These are phyloP conservation scores for Heliamphora exappendiculata DNA, from an alignment of 148 eudicot genomes.

Conservation along the genomic window DNA sequence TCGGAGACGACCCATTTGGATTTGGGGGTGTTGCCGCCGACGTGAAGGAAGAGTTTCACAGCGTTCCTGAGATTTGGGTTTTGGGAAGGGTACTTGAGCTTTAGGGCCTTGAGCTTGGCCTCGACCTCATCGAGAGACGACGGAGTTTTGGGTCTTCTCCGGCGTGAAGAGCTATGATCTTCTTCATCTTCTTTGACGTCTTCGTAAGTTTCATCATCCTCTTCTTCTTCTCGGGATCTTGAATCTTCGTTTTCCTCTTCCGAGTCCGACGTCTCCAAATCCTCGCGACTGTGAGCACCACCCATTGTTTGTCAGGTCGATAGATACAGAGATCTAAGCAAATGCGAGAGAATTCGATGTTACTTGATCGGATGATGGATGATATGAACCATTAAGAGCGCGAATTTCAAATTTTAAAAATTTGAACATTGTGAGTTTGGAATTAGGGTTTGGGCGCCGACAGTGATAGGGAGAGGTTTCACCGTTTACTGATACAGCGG, in stretches of 20 bases:
- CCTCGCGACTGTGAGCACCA: slow-evolving; percentile 55
- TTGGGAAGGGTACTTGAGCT: slow-evolving; percentile 47
- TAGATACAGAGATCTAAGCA: background rate
- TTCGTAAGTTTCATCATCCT: slow-evolving; percentile 27
- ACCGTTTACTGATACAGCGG: no score
- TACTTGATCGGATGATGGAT: background rate
- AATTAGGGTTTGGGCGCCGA: no score
- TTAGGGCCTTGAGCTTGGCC: slow-evolving; percentile 52
- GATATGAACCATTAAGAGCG: slow-evolving; percentile 6
- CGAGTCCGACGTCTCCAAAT: slow-evolving; percentile 48
- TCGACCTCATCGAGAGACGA: slow-evolving; percentile 60
- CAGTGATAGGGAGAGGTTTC: no score
- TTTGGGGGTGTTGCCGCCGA: slow-evolving; percentile 44
- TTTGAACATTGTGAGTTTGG: no score
- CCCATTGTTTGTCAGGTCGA: slow-evolving; percentile 38
- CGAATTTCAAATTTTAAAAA: slow-evolving; percentile 10
- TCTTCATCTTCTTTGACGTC: slow-evolving; percentile 27
- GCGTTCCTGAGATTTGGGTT: slow-evolving; percentile 31
- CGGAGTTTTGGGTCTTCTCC: slow-evolving; percentile 29
- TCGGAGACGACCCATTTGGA: slow-evolving; percentile 56
- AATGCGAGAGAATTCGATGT: background rate
- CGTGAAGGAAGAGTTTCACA: slow-evolving; percentile 48
- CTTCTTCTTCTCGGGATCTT: slow-evolving; percentile 7
- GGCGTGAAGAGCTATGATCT: slow-evolving; percentile 17
- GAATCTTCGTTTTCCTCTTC: slow-evolving; percentile 35